A percentile compares a stretch with the other conserved stretches of the same genome.
Conservation (phyloP, 345 rosid genomes). For the Stellera chamaejasme region DNA sequence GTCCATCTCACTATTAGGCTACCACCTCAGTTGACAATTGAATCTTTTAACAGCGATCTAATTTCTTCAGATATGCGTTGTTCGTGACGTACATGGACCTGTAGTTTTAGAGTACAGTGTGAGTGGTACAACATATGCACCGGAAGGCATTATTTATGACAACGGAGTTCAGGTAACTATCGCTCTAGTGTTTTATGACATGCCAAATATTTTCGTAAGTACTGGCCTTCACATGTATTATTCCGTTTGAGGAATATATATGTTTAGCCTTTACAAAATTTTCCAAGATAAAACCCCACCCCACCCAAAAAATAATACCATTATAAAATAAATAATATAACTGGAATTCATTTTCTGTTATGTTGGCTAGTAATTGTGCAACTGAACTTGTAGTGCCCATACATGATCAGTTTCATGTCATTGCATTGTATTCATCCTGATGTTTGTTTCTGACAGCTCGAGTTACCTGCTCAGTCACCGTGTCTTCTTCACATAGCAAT, state of each 20-base stretch:
- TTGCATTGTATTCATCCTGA: conserved; percentile 12
- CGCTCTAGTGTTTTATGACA: background rate
- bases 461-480: conserved; percentile 83
- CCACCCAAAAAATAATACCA: no score
- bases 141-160: conserved; percentile 81
- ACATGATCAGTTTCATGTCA: no score
- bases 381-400: background rate
- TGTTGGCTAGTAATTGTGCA: background rate
- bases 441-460: conserved; percentile 55
- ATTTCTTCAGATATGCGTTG: conserved; percentile 66
- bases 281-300: background rate
- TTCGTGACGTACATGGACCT: conserved; percentile 66
- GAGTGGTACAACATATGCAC: conserved; percentile 95
- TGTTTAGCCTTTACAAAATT: conserved; percentile 9
- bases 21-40: no score
- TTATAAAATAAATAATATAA: background rate
- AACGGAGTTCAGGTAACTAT: conserved; percentile 55
- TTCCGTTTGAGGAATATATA: no score
- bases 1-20: no score
- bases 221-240: no score
- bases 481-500: conserved; percentile 91
- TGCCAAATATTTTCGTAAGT: no score
- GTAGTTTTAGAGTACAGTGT: conserved; percentile 62
- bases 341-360: background rate
- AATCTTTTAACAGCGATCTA: conserved; percentile 2